phyloP scores from a whole-genome alignment of 495 filamentous ascomycete genomes.

The Penicillium desertorum region DNA sequence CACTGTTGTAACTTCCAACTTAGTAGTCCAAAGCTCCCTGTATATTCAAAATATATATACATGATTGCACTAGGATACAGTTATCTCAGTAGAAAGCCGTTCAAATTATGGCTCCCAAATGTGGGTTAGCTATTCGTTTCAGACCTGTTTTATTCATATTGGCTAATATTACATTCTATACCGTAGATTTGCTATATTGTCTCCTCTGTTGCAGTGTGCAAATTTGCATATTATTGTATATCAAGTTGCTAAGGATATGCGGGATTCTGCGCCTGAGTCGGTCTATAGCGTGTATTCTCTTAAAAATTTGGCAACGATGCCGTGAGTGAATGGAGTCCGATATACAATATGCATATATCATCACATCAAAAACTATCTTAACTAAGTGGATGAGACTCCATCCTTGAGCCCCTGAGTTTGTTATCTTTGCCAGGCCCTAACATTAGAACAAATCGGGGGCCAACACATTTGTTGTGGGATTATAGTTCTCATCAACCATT shows the following conservation, averaged over 20 bases:
- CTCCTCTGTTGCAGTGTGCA: not conserved
- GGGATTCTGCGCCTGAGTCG: not conserved
- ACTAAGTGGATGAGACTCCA: not conserved
- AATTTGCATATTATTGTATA: not conserved
- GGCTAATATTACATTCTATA: not conserved
- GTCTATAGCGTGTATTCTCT: not conserved
- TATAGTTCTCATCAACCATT: not conserved
- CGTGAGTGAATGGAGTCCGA: not conserved
- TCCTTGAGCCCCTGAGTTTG: not conserved
- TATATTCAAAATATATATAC: not conserved
- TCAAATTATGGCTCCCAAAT: not conserved
- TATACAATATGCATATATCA: not conserved
- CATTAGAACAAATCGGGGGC: not conserved
- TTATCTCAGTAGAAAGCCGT: not conserved
- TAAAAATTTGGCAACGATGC: not conserved
- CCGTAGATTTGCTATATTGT: not conserved
- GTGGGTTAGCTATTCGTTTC: not conserved
- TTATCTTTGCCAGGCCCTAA: not conserved
- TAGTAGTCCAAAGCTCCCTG: too few species aligned
- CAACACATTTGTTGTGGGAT: not conserved
- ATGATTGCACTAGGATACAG: not conserved
- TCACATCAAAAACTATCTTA: not conserved
- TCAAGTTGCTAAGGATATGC: not conserved
- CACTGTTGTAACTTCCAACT: not conserved
- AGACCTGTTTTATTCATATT: not conserved